These are phyloP conservation scores for Corchorus capsularis DNA, from an alignment of 345 rosid species.

Conservation along the genomic window DNA sequence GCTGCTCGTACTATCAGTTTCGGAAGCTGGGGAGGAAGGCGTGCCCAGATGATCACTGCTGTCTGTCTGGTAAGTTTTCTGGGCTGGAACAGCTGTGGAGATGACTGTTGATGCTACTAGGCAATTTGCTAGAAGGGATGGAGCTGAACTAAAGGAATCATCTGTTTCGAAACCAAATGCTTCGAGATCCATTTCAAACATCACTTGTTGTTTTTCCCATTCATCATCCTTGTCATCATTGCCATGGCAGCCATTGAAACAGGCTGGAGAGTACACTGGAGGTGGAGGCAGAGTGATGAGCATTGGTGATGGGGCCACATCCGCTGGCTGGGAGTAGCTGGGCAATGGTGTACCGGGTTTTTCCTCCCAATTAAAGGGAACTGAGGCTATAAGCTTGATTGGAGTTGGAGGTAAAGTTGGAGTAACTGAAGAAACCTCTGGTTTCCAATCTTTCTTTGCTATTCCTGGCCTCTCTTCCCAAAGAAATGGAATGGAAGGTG, in stretches of 20 bases:
- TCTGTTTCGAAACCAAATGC: slow-evolving; percentile 44
- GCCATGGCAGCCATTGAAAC: slow-evolving; percentile 7
- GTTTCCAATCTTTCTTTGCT: slow-evolving; percentile 75
- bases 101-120: slow-evolving; percentile 32
- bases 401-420: slow-evolving; percentile 39
- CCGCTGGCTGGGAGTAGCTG: slow-evolving; percentile 28
- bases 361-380: slow-evolving; percentile 85
- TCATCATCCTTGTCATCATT: slow-evolving; percentile 22
- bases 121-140: slow-evolving; percentile 52
- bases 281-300: slow-evolving; percentile 35
- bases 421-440: slow-evolving; percentile 34
- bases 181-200: slow-evolving; percentile 33
- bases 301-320: slow-evolving; percentile 24
- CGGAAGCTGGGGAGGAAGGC: slow-evolving; percentile 59
- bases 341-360: slow-evolving; percentile 66
- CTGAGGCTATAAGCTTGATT: slow-evolving; percentile 61
- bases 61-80: slow-evolving; percentile 23
- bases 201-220: slow-evolving; percentile 14
- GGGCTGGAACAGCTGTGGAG: slow-evolving; percentile 48
- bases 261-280: slow-evolving; percentile 31
- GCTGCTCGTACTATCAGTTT: slow-evolving; percentile 68
- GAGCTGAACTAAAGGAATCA: slow-evolving; percentile 61
- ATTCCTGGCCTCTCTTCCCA: slow-evolving; percentile 88
- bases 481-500: slow-evolving; percentile 76
- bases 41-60: slow-evolving; percentile 28